Conservation (phyloP, 345 rosid genomes). For the Heritiera fomes region DNA sequence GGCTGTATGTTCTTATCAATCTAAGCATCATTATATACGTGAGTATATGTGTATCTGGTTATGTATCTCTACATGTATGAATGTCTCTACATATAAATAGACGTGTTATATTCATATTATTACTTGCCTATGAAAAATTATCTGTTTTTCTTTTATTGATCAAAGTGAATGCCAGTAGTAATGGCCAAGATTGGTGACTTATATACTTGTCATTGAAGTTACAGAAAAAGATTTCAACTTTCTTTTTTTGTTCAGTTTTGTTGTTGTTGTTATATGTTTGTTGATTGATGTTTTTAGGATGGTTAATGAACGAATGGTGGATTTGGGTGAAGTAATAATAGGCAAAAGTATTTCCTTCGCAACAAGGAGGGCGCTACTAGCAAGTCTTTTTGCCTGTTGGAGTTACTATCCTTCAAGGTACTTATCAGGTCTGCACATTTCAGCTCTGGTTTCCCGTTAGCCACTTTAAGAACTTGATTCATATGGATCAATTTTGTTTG, state of each 20-base stretch:
- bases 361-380: conserved; percentile 52
- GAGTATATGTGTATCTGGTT: not conserved
- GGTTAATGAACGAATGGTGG: conserved; percentile 35
- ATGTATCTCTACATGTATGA: not conserved
- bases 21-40: not conserved
- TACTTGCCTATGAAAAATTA: not conserved
- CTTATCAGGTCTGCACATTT: conserved; percentile 81
- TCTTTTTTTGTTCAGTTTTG: not conserved
- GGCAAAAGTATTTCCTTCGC: conserved; percentile 39
- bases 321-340: conserved; percentile 40
- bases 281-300: conserved; percentile 31
- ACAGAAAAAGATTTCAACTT: not conserved
- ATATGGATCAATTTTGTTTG: not conserved
- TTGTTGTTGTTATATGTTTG: not conserved
- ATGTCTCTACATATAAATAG: not conserved
- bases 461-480: conserved; percentile 16
- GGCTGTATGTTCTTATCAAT: not conserved
- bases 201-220: conserved; percentile 10
- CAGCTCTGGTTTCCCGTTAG: conserved; percentile 32
- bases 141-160: not conserved
- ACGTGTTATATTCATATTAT: not conserved
- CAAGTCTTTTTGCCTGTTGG: conserved; percentile 57
- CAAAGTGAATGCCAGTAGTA: not conserved
- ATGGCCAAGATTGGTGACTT: not conserved
- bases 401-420: conserved; percentile 84